Evolutionary conservation across 192 early-diverging fungal species (phyloP), one percentile per base, ranked within the genome.

Genomic region (Linnemannia schmuckeri): DNA sequence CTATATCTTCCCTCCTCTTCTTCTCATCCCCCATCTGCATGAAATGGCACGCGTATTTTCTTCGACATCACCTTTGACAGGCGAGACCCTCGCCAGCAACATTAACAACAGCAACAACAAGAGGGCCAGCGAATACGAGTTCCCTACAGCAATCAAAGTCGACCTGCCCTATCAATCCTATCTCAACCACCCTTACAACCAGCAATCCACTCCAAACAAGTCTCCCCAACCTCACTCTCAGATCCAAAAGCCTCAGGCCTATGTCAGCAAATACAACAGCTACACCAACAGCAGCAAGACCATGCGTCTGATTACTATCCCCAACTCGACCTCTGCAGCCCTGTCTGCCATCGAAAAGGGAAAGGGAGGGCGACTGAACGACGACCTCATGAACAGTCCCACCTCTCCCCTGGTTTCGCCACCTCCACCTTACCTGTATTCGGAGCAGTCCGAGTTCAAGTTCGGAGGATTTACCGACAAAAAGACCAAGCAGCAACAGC

Each of bases 271-370:
- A 61, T 85, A 80, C 78, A 76, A 63, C 40, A 80, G 40, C 55
- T 80, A 85, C 46, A 85, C 83, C n/a, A 85, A 85, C 41, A 80
- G 69, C 49, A 85, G 83, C 70, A 76, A 75, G 49, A 71, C 24
- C 37, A 72, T 85, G n/a, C 72, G 42, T 9, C 70, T 85, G 20
- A 79, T 84, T 54, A 84, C 82, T 17, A 84, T 79, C 33, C 80
- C 80, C 27, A 44, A 52, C 30, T 55, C 68, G 6, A 81, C 57
- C 46, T 75, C 79, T 33, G 20, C 49, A 42, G 54, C n/a, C 13
- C 7, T 69, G 13, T 70, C 77, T 10, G 57, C 55, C 33, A 54
- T 41, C 18, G 55, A 74, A 30, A 82, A 82, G 20, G 46, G 27
- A 1, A 76, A 76, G n/a, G 70, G 35, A 7, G 30, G 40, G 17